Conservation (phyloP, 768 basidiomycete genomes). For the Agaricus sinodeliciosus region DNA sequence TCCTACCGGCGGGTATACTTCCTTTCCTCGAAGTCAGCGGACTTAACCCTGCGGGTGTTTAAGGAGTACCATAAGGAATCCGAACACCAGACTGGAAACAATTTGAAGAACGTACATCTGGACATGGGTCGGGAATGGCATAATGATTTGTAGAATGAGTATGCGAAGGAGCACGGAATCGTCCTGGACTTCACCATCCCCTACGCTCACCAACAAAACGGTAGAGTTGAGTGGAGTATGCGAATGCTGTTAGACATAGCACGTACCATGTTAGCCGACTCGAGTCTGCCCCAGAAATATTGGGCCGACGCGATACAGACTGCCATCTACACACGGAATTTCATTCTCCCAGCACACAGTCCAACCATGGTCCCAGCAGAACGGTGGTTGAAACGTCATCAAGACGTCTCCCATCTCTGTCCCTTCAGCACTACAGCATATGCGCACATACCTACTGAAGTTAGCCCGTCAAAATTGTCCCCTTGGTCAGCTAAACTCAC, state of each 20-base stretch:
- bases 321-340: constrained; percentile 7
- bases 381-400: too few species aligned
- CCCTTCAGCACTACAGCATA: too few species aligned
- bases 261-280: constrained; percentile 16
- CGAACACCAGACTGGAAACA: constrained; percentile 12
- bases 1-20: constrained; percentile 13
- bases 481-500: too few species aligned
- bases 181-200: constrained; percentile 17
- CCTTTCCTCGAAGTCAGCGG: constrained; percentile 17
- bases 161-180: neutral
- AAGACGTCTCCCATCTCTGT: too few species aligned
- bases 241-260: constrained; percentile 19
- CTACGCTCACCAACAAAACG: constrained; percentile 24
- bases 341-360: constrained; percentile 9
- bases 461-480: too few species aligned
- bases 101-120: neutral
- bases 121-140: constrained; percentile 14
- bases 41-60: constrained; percentile 11
- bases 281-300: constrained; percentile 14
- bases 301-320: constrained; percentile 13
- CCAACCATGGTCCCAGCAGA: neutral
- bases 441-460: too few species aligned
- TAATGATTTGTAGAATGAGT: neutral
- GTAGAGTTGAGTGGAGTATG: constrained; percentile 22
- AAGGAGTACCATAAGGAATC: constrained; percentile 11